phyloP scores from a whole-genome alignment of 441 rosid species.

The Hura crepitans region DNA sequence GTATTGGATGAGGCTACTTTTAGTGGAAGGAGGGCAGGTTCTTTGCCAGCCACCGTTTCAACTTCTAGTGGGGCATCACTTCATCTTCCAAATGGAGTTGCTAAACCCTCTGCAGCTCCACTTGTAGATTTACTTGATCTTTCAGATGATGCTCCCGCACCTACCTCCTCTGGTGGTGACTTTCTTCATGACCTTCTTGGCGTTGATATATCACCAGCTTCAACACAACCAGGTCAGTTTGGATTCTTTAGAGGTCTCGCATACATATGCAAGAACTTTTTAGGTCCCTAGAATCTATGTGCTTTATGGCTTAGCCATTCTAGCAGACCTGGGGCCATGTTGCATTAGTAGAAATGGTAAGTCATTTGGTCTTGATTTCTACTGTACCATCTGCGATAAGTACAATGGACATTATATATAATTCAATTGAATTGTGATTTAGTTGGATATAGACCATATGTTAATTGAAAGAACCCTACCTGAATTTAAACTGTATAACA shows the following conservation, averaged over 20 bases:
- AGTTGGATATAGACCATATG: not conserved
- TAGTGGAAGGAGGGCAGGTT: constrained; percentile 79
- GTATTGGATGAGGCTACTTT: constrained; percentile 94
- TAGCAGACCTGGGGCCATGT: not conserved
- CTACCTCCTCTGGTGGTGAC: constrained; percentile 77
- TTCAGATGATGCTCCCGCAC: constrained; percentile 74
- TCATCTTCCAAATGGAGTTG: constrained; percentile 86
- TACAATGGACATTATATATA: not conserved
- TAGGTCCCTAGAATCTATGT: not conserved
- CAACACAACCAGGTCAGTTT: constrained; percentile 66
- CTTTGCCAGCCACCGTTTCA: constrained; percentile 63
- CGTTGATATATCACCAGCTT: constrained; percentile 53
- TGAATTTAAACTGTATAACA: not conserved
- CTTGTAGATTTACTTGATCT: constrained; percentile 89
- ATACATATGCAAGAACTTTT: constrained; percentile 6
- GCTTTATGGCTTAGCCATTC: not conserved
- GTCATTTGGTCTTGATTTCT: constrained; percentile 2
- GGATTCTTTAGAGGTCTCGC: constrained; percentile 14
- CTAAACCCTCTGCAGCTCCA: constrained; percentile 68
- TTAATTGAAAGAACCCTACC: not conserved
- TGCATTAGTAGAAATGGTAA: not conserved
- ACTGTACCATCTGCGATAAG: not conserved
- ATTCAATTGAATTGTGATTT: constrained; percentile 2
- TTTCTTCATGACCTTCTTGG: constrained; percentile 94
- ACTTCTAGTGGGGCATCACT: constrained; percentile 50